phyloP scores from a whole-genome alignment of 1,284 basidiomycete genomes.

The Cronartium quercuum region DNA sequence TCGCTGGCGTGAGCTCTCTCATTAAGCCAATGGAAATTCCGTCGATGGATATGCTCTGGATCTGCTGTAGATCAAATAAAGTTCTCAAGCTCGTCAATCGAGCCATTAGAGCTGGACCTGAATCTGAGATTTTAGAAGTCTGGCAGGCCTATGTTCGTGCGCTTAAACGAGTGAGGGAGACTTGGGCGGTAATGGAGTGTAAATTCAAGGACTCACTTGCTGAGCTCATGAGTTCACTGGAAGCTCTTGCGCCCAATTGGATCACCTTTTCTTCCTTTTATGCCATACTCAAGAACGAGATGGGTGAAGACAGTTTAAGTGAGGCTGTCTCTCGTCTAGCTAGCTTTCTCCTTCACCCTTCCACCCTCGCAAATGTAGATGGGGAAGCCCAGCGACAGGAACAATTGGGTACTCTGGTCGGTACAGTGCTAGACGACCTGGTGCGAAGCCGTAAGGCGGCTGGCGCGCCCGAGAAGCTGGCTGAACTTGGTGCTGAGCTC shows the following conservation, averaged over 20 bases:
- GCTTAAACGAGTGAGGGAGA: not conserved
- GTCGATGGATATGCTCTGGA: constrained; percentile 20
- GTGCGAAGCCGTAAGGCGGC: not conserved
- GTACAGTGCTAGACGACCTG: constrained; percentile 6
- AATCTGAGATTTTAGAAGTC: not conserved
- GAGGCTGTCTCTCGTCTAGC: not conserved
- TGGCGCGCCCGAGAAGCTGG: constrained; percentile 2
- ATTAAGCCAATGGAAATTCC: constrained; percentile 21
- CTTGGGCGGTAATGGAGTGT: constrained; percentile 10
- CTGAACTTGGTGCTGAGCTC: not conserved
- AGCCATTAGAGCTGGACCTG: constrained; percentile 4
- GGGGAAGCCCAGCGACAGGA: not conserved
- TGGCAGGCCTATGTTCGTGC: constrained; percentile 6
- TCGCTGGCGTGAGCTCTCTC: not conserved
- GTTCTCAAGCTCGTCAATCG: constrained; percentile 12
- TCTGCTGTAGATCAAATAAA: constrained; percentile 18
- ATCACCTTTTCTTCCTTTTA: constrained; percentile 14
- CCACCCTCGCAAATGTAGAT: not conserved
- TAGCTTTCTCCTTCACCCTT: not conserved
- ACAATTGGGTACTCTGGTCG: not conserved
- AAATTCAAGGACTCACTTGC: not conserved
- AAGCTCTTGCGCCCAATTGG: not conserved
- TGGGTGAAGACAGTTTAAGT: constrained; percentile 3
- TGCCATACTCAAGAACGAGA: constrained; percentile 6
- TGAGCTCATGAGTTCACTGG: not conserved